These are phyloP conservation scores for Rubus parviflorus DNA, from an alignment of 306 rosid genomes.

Conservation along the genomic window DNA sequence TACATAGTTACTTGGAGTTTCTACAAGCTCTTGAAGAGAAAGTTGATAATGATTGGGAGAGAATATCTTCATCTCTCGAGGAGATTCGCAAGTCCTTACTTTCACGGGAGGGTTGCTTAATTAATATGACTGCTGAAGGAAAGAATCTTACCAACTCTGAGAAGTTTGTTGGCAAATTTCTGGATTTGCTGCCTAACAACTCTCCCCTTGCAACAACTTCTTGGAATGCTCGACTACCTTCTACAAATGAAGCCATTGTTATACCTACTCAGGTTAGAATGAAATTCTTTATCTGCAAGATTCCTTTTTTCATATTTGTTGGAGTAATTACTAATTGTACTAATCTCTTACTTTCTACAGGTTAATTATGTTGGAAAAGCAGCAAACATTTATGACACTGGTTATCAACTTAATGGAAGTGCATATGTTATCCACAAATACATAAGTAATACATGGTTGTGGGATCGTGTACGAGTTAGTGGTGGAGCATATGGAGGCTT, in stretches of 20 bases:
- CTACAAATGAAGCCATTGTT: slow-evolving; percentile 81
- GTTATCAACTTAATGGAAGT: slow-evolving; percentile 85
- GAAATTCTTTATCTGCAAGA: slow-evolving; percentile 19
- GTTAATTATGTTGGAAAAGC: slow-evolving; percentile 98
- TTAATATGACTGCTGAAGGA: slow-evolving; percentile 80
- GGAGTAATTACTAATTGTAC: slow-evolving; percentile 30
- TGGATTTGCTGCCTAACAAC: slow-evolving; percentile 69
- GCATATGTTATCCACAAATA: slow-evolving; percentile 88
- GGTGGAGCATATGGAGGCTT: slow-evolving; percentile 99
- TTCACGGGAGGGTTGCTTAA: slow-evolving; percentile 71
- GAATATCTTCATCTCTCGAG: slow-evolving; percentile 83
- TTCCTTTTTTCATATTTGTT: slow-evolving; percentile 17
- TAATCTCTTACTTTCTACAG: slow-evolving; percentile 47
- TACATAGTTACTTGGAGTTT: slow-evolving; percentile 81
- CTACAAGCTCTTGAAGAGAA: slow-evolving; percentile 77
- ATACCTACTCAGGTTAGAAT: slow-evolving; percentile 83
- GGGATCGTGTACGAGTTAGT: slow-evolving; percentile 98
- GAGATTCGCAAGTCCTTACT: slow-evolving; percentile 79
- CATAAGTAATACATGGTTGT: slow-evolving; percentile 92
- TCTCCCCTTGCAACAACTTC: slow-evolving; percentile 45
- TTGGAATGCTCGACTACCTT: slow-evolving; percentile 65
- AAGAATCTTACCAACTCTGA: slow-evolving; percentile 54
- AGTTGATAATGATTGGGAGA: slow-evolving; percentile 85
- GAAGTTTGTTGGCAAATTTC: slow-evolving; percentile 65
- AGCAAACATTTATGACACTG: slow-evolving; percentile 70